Conservation (phyloP, 2,329 filamentous ascomycete genomes). For the Aspergillus sp. region DNA sequence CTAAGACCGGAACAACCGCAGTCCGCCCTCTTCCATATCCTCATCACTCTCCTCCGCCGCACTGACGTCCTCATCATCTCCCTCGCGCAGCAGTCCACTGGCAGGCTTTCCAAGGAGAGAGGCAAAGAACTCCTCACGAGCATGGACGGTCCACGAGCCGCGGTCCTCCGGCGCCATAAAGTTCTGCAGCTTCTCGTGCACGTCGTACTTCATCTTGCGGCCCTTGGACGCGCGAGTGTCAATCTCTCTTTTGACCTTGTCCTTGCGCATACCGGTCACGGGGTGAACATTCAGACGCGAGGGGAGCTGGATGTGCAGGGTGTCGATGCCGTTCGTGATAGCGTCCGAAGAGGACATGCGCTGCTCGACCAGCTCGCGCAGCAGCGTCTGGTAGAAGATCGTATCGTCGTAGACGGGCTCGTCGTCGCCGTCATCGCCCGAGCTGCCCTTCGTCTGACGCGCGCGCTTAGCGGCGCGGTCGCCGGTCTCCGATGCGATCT, state of each 20-base stretch:
- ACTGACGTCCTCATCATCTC: conserved; percentile 48
- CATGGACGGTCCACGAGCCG: conserved; percentile 73
- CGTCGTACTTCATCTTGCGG: conserved; percentile 86
- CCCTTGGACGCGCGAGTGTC: conserved; percentile 96
- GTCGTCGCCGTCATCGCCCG: conserved; percentile 7
- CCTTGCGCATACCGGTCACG: conserved; percentile 44
- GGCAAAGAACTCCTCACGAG: conserved; percentile 73
- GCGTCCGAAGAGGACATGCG: conserved; percentile 63
- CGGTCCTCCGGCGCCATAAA: conserved; percentile 94
- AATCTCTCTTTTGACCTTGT: conserved; percentile 75
- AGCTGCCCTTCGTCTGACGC: conserved; percentile 17
- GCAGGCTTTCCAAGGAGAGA: conserved; percentile 65
- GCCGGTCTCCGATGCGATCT: conserved; percentile 40
- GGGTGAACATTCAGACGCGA: conserved; percentile 34
- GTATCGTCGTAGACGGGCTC: conserved; percentile 84
- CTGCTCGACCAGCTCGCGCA: conserved; percentile 91
- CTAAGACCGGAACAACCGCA: conserved; percentile 32
- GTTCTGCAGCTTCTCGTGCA: conserved; percentile 96
- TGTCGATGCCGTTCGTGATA: conserved; percentile 45
- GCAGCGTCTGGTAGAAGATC: conserved; percentile 87
- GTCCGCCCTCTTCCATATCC: conserved; percentile 31
- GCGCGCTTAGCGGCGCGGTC: conserved; percentile 32
- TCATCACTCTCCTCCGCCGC: conserved; percentile 25
- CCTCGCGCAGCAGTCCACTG: conserved; percentile 63
- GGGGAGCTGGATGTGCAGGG: conserved; percentile 35